A percentile compares a stretch with the other conserved stretches of the same genome.
phyloP scores from a whole-genome alignment of 805 yeast species.

The Maudiozyma bulderi region DNA sequence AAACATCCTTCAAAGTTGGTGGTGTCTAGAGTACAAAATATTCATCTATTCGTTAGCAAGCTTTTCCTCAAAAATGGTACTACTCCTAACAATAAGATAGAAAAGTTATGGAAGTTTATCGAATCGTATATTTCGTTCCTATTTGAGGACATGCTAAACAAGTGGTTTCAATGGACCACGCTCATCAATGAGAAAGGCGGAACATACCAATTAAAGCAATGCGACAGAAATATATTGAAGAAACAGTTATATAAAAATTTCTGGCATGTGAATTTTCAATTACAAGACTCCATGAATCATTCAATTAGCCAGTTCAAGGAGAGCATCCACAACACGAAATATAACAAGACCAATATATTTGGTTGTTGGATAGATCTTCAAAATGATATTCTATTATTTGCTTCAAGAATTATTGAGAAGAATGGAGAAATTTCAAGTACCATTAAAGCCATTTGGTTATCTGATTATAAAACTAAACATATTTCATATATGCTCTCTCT shows the following conservation, averaged over 20 bases:
- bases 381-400: conserved; percentile 2
- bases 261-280: background rate
- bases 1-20: background rate
- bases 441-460: background rate
- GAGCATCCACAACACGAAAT: background rate
- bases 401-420: background rate
- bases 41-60: background rate
- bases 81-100: background rate
- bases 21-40: background rate
- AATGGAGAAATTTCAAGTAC: background rate
- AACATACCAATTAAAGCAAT: background rate
- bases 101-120: background rate
- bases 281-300: background rate
- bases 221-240: background rate
- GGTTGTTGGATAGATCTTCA: conserved; percentile 3
- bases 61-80: background rate
- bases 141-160: background rate
- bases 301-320: background rate
- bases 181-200: conserved; percentile 1
- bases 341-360: background rate
- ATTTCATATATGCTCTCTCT: background rate
- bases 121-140: background rate
- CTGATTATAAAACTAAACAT: background rate
- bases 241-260: background rate
- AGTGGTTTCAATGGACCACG: conserved; percentile 3